These are phyloP conservation scores for Solanum chaucha DNA, from an alignment of 257 asterid species.

Conservation along the genomic window DNA sequence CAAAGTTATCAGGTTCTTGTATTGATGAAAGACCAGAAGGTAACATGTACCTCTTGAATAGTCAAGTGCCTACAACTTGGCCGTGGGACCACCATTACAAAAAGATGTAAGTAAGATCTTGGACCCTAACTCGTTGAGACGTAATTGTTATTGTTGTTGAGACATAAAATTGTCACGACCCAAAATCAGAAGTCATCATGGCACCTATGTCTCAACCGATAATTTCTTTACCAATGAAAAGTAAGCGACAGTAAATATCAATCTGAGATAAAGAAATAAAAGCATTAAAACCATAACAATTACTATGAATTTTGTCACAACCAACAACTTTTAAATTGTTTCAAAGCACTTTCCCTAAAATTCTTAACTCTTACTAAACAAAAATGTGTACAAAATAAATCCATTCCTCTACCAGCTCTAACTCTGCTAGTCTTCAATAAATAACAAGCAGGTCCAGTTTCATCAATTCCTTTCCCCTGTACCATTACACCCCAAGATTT, in stretches of 20 bases:
- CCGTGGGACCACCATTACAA: not conserved
- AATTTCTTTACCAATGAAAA: no score
- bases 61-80: not conserved
- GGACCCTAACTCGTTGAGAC: not conserved
- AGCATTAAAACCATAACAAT: not conserved
- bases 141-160: not conserved
- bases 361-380: conserved; percentile 47
- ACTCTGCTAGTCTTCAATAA: conserved; percentile 57
- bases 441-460: conserved; percentile 49
- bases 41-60: not conserved
- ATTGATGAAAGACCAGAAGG: not conserved
- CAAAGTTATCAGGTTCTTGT: not conserved
- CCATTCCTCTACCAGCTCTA: conserved; percentile 55
- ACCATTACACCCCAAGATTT: conserved; percentile 69
- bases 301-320: conserved; percentile 1
- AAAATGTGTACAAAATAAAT: conserved; percentile 55
- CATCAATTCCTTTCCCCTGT: conserved; percentile 40
- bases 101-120: not conserved
- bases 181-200: not conserved
- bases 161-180: not conserved
- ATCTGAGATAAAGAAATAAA: not conserved
- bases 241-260: not conserved
- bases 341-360: conserved; percentile 36
- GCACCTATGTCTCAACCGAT: not conserved
- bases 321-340: conserved; percentile 48